Evolutionary conservation across 1,284 basidiomycete species (phyloP).

Genomic region (Ustilago trichophora): DNA sequence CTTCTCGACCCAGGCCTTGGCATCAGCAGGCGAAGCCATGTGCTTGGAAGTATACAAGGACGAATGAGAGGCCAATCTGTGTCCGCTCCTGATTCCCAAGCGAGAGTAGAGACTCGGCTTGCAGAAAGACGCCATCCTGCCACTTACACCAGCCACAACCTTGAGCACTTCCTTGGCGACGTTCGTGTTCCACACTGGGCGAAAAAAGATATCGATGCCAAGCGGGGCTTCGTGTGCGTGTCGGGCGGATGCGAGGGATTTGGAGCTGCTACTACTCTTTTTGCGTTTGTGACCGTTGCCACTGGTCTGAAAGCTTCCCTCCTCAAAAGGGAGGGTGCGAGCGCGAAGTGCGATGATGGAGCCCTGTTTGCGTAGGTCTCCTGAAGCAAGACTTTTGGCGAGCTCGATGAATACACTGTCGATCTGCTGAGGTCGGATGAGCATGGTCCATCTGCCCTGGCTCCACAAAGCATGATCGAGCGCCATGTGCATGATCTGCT

Average conservation of each 20-base stretch:
- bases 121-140: constrained; percentile 28
- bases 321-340: constrained; percentile 5
- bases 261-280: constrained; percentile 3
- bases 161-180: constrained; percentile 15
- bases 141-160: constrained; percentile 10
- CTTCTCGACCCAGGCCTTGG: constrained; percentile 6
- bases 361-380: constrained; percentile 8
- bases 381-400: constrained; percentile 16
- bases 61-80: constrained; percentile 4
- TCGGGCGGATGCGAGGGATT: constrained; percentile 8
- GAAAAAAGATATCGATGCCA: constrained; percentile 35
- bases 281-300: constrained; percentile 17
- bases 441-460: constrained; percentile 34
- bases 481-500: constrained; percentile 18
- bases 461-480: constrained; percentile 21
- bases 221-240: neutral
- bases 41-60: constrained; percentile 23
- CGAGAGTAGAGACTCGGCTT: constrained; percentile 27
- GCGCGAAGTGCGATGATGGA: constrained; percentile 26
- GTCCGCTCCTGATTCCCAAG: constrained; percentile 15
- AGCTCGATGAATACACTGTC: constrained; percentile 9
- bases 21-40: constrained; percentile 11
- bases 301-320: neutral
- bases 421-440: constrained; percentile 12
- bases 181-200: constrained; percentile 17